These are phyloP conservation scores for Daldinia childiae DNA, from an alignment of 495 filamentous ascomycete genomes.

Conservation along the genomic window DNA sequence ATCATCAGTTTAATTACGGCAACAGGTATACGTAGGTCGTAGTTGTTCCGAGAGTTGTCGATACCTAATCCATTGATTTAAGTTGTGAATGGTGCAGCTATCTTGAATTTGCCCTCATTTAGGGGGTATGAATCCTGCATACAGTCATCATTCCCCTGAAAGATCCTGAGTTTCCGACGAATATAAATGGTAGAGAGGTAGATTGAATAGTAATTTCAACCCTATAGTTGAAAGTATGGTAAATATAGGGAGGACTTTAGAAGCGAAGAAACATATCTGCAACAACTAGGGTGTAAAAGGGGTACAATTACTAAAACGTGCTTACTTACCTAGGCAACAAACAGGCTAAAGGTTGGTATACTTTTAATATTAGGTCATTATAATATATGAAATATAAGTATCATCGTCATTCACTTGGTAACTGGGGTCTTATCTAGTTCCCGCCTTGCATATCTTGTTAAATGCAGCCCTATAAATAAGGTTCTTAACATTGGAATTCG, in stretches of 20 bases:
- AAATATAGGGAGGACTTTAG: too few species aligned
- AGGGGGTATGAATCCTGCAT: background rate
- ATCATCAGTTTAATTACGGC: background rate
- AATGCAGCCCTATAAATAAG: slow-evolving; percentile 3
- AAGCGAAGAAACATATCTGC: too few species aligned
- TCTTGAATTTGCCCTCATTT: background rate
- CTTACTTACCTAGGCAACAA: too few species aligned
- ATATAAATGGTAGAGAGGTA: too few species aligned
- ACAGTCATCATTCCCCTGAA: too few species aligned
- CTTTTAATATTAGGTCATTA: background rate
- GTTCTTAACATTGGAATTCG: background rate
- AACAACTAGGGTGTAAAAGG: too few species aligned
- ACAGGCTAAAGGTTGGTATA: too few species aligned
- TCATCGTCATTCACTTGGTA: background rate
- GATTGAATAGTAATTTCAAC: too few species aligned
- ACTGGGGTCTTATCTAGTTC: background rate
- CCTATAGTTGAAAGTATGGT: too few species aligned
- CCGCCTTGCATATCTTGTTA: background rate
- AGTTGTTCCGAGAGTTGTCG: background rate
- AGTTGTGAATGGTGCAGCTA: background rate
- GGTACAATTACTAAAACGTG: too few species aligned
- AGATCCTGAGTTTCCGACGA: too few species aligned
- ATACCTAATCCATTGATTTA: background rate
- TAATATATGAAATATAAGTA: background rate
- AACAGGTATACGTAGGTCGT: background rate